Base-by-base conservation (phyloP, 2,329 filamentous ascomycete species). In the Fonsecaea pedrosoi region DNA sequence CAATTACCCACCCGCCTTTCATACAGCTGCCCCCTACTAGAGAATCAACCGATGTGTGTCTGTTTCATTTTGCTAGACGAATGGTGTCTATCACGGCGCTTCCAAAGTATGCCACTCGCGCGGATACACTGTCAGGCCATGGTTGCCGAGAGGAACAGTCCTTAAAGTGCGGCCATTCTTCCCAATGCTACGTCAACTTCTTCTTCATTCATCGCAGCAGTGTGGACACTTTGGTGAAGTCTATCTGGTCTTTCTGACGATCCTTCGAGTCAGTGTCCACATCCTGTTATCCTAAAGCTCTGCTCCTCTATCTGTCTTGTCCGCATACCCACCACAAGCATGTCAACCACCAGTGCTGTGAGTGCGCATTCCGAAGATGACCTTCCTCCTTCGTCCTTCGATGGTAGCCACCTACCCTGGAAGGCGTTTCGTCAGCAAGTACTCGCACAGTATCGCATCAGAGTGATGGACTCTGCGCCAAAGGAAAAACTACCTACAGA, bases 371-470 rank as follows among this genome's bases (percentile, higher is more conserved):
- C 42, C 15, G 32, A 61, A n/a, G 63, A 38, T 5, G 65, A 68
- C 21, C 56, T 70, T 25, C 70, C 69, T 8, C 65, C 65, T 12
- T 67, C 65, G 34, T 64, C 64, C 1, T 71, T 64, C 38, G 70
- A 72, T 25, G 67, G 70, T 21, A 70, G 67, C 40, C 70, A 73
- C 53, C 65, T 69, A 4, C 63, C 50, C 10, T 72, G 70, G 71
- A 70, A 69, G 61, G 45, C 55, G 37, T 73, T 70, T 53, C 70
- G 70, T 21, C 66, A 66, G 59, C 57, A 73, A 38, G 66, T 73
- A 12, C 62, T 73, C 12, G 67, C 57, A 6, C 64, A 70, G n/a
- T 66, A 72, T 61, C 69, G 70, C 35, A 71, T 73, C 58, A 62
- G 65, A 18, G 62, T 73, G 9, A 6, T 69, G n/a, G 70, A 72